These are phyloP conservation scores for Clavispora vitiphila DNA, from an alignment of 805 yeast species.

Conservation along the genomic window DNA sequence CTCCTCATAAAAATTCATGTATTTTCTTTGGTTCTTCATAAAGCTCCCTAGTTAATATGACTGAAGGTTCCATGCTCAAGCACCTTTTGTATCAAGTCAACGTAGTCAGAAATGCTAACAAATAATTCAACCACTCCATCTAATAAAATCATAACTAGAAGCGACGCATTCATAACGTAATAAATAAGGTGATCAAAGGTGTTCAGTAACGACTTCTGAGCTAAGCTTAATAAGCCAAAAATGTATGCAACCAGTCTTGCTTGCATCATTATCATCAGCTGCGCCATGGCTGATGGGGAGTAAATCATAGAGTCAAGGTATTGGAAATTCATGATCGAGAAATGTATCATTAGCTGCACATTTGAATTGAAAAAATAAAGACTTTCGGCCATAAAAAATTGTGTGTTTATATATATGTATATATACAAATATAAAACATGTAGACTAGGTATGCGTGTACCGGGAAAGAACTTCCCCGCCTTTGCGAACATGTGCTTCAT, in stretches of 20 bases:
- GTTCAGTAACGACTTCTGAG: neutral
- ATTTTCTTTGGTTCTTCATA: neutral
- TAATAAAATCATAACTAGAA: constrained; percentile 9
- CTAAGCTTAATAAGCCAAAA: neutral
- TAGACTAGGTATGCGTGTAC: neutral
- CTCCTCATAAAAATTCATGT: neutral
- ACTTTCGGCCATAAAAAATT: no score
- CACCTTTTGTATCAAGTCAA: constrained; percentile 13
- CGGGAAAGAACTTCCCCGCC: neutral
- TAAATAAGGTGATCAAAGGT: constrained; percentile 1
- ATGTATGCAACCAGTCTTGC: neutral
- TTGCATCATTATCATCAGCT: neutral
- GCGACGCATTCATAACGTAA: constrained; percentile 10
- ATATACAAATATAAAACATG: neutral
- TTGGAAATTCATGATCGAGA: neutral
- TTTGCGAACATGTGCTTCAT: neutral
- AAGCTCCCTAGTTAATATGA: constrained; percentile 16
- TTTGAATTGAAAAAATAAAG: no score
- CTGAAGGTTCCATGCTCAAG: constrained; percentile 20
- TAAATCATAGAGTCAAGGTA: neutral
- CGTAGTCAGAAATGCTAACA: constrained; percentile 15
- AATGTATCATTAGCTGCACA: neutral
- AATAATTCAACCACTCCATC: constrained; percentile 16
- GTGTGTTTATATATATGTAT: neutral
- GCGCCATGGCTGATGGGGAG: neutral